Evolutionary conservation across 495 filamentous ascomycete genomes (phyloP).

Genomic region (Xylaria intraflava): DNA sequence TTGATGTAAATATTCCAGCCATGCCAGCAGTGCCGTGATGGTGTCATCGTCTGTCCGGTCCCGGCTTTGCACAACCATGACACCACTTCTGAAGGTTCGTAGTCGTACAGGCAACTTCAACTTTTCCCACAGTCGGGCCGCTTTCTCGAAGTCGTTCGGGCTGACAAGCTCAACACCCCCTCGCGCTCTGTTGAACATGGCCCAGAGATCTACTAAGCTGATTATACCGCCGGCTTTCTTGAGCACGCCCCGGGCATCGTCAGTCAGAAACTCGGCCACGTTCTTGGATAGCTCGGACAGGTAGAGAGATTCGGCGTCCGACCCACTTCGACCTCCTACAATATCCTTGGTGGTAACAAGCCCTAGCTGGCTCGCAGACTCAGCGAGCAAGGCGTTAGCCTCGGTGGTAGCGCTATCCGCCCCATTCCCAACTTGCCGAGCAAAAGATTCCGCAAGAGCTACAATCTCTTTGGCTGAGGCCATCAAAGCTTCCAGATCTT

Average conservation of each 20-base stretch:
- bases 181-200: constrained; percentile 91
- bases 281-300: constrained; percentile 80
- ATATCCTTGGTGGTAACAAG: constrained; percentile 94
- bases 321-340: constrained; percentile 36
- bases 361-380: constrained; percentile 78
- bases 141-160: constrained; percentile 85
- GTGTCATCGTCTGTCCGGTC: constrained; percentile 92
- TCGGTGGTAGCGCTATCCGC: constrained; percentile 52
- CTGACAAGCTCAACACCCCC: constrained; percentile 93
- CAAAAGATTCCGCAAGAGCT: constrained; percentile 83
- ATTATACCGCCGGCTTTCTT: constrained; percentile 86
- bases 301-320: constrained; percentile 48
- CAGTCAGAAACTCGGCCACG: constrained; percentile 87
- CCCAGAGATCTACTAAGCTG: constrained; percentile 93
- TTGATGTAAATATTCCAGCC: constrained; percentile 67
- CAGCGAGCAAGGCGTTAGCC: constrained; percentile 66
- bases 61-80: constrained; percentile 82
- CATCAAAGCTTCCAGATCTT: constrained; percentile 95
- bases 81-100: constrained; percentile 81
- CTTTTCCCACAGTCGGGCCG: constrained; percentile 80
- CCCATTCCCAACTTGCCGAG: constrained; percentile 54
- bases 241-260: constrained; percentile 77
- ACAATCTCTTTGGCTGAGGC: constrained; percentile 93
- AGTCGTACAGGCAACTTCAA: constrained; percentile 80
- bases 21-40: constrained; percentile 63